A percentile compares a stretch with the other conserved stretches of the same genome.
These are phyloP conservation scores for Anthoceros angustus DNA, from an alignment of 225 moss, liverwort and hornwort species.

Conservation along the genomic window DNA sequence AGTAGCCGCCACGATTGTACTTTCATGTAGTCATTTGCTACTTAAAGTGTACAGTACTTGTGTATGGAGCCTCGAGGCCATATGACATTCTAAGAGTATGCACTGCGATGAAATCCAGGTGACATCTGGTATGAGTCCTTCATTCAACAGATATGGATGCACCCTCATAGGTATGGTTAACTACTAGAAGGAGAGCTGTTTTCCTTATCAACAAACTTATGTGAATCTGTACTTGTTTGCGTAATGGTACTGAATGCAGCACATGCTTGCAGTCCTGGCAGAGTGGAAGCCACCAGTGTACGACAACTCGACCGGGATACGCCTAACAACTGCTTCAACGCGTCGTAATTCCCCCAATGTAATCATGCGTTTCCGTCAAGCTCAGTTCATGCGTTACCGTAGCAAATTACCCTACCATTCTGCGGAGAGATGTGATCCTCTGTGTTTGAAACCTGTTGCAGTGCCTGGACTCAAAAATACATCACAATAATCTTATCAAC, in stretches of 20 bases:
- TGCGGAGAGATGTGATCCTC: neutral
- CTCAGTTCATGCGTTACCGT: too few species aligned
- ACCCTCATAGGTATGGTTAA: conserved; percentile 52
- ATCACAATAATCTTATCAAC: conserved; percentile 92
- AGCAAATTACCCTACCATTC: neutral
- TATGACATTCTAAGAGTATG: conserved; percentile 1
- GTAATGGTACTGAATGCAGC: too few species aligned
- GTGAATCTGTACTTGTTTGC: too few species aligned
- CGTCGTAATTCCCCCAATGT: conserved; percentile 90
- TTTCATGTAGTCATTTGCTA: neutral
- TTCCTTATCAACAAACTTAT: too few species aligned
- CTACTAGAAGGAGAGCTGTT: too few species aligned
- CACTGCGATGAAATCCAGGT: conserved; percentile 32
- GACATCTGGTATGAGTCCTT: conserved; percentile 88
- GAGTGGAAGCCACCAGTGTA: conserved; percentile 93
- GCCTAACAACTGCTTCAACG: conserved; percentile 80
- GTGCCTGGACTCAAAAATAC: conserved; percentile 87
- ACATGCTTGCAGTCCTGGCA: conserved; percentile 47
- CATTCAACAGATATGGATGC: conserved; percentile 59
- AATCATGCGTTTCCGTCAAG: neutral
- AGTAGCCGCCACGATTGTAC: neutral
- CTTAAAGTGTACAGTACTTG: neutral
- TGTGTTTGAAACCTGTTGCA: conserved; percentile 21
- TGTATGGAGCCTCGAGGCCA: neutral
- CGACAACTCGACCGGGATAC: conserved; percentile 61